phyloP scores from a whole-genome alignment of 179 eudicot species.

The Monotropa hypopitys region DNA sequence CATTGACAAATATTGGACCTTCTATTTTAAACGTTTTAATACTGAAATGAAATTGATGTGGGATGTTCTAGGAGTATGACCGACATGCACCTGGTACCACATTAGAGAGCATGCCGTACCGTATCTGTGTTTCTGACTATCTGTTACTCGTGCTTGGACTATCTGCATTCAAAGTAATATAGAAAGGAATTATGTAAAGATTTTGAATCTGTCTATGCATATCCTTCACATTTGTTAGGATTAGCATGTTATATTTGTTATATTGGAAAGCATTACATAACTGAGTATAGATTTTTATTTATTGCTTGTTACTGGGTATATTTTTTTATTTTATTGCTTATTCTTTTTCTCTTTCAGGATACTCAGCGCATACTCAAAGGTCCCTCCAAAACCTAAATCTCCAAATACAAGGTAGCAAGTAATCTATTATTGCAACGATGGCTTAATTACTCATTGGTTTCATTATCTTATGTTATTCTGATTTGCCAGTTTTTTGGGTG shows the following conservation, averaged over 20 bases:
- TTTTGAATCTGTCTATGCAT: background rate
- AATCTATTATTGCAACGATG: background rate
- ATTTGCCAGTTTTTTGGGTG: background rate
- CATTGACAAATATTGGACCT: background rate
- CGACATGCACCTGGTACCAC: background rate
- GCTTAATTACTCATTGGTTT: background rate
- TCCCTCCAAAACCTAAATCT: conserved; percentile 32
- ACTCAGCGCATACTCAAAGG: conserved; percentile 45
- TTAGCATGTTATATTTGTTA: background rate
- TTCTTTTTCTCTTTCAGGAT: conserved; percentile 36
- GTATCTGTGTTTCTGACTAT: background rate
- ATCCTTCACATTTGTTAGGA: background rate
- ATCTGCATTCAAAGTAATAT: background rate
- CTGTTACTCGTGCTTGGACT: background rate
- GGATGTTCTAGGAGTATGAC: background rate
- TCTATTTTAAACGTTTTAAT: background rate
- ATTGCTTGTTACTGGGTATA: background rate
- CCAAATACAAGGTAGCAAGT: conserved; percentile 39
- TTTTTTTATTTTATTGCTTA: background rate
- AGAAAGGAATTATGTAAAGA: background rate
- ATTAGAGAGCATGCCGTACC: background rate
- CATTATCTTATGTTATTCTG: background rate
- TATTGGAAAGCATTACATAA: background rate
- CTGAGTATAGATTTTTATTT: background rate
- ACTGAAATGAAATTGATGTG: background rate